These are phyloP conservation scores for Zalaria sp. DNA, from an alignment of 2,329 filamentous ascomycete genomes.

Conservation along the genomic window DNA sequence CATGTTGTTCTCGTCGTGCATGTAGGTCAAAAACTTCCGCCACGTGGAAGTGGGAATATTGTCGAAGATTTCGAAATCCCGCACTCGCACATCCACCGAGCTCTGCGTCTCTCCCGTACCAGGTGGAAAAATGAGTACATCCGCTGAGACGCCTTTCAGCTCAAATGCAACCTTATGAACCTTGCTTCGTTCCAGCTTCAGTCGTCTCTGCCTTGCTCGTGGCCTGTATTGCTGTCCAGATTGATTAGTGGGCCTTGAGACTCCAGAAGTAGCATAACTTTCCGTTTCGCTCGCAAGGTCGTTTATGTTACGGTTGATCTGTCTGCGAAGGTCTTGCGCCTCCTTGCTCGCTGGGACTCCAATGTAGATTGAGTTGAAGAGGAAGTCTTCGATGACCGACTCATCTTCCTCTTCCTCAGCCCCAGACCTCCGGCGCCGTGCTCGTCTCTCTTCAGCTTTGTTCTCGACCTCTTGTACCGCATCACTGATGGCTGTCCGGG, in stretches of 20 bases:
- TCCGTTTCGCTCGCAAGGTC: constrained; percentile 81
- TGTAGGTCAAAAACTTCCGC: constrained; percentile 95
- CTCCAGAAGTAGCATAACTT: constrained; percentile 60
- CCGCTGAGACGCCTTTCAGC: constrained; percentile 67
- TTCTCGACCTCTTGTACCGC: constrained; percentile 79
- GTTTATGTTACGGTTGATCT: constrained; percentile 80
- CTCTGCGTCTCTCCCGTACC: constrained; percentile 69
- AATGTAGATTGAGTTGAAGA: constrained; percentile 99
- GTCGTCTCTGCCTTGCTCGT: constrained; percentile 24
- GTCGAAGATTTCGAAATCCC: constrained; percentile 81
- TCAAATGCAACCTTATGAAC: constrained; percentile 95
- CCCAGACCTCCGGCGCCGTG: constrained; percentile 39
- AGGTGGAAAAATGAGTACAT: constrained; percentile 68
- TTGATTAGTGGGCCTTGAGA: constrained; percentile 43
- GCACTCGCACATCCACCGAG: constrained; percentile 70
- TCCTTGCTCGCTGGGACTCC: constrained; percentile 72
- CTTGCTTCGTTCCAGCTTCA: constrained; percentile 72
- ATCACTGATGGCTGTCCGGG: constrained; percentile 71
- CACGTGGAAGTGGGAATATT: constrained; percentile 91
- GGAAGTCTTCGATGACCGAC: constrained; percentile 79
- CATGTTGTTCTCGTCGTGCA: constrained; percentile 64
- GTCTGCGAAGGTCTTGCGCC: constrained; percentile 62
- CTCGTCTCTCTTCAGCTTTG: constrained; percentile 61
- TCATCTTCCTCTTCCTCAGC: constrained; percentile 61
- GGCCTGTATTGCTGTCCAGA: constrained; percentile 13